Evolutionary conservation across 2,329 filamentous ascomycete species (phyloP).

Genomic region (Lasiodiplodia sp.): DNA sequence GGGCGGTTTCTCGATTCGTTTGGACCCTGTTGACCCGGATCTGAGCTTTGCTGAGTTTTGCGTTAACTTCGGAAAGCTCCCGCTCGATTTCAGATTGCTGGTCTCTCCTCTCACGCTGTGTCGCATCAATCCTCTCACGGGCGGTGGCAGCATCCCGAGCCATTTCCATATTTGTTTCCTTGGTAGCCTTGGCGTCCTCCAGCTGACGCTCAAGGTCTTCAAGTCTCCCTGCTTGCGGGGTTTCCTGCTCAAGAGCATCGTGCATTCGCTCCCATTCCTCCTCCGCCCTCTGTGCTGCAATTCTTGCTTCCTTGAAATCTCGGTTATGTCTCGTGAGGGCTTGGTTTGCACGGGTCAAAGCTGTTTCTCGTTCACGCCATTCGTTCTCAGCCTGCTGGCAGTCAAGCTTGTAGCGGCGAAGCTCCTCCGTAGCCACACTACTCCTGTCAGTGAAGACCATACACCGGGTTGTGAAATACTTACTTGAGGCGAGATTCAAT

Average conservation of each 20-base stretch:
- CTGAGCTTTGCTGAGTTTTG: conserved; percentile 41
- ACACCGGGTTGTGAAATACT: conserved; percentile 10
- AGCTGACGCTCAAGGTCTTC: conserved; percentile 59
- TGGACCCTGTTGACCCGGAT: conserved; percentile 41
- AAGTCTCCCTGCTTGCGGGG: conserved; percentile 66
- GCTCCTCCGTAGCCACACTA: conserved; percentile 8
- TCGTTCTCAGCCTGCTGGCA: conserved; percentile 60
- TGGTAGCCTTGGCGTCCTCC: conserved; percentile 61
- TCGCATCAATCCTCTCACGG: conserved; percentile 52
- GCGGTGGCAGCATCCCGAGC: conserved; percentile 58
- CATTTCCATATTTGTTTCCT: conserved; percentile 43
- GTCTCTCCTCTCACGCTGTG: conserved; percentile 40
- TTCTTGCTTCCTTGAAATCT: conserved; percentile 45
- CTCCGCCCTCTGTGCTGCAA: conserved; percentile 67
- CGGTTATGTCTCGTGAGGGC: conserved; percentile 60
- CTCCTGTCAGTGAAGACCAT: background rate
- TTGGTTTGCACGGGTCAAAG: conserved; percentile 58
- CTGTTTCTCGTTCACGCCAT: conserved; percentile 40
- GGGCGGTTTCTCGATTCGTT: conserved; percentile 43
- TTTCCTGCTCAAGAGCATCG: conserved; percentile 65
- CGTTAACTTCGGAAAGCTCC: conserved; percentile 34
- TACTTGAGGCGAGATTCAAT: conserved; percentile 70
- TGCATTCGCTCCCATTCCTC: conserved; percentile 69
- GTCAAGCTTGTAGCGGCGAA: conserved; percentile 14
- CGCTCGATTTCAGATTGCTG: conserved; percentile 40